Percentiles rank a stretch among this genome's conserved stretches.
These are phyloP conservation scores for Neurospora sp. DNA, from an alignment of 2,329 filamentous ascomycete species.

Conservation along the genomic window DNA sequence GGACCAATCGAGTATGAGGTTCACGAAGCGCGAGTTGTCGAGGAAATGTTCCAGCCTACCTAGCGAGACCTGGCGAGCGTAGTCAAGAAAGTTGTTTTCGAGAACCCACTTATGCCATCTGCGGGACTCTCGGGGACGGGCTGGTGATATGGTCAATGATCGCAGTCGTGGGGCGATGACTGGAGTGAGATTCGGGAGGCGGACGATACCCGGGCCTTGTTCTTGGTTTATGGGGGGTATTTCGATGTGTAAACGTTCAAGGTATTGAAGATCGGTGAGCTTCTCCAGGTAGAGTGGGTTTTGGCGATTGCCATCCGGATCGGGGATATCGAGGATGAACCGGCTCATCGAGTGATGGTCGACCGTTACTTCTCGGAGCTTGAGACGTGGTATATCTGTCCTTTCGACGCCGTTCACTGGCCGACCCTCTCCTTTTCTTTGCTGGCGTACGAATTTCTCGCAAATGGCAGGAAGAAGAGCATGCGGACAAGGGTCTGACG, in stretches of 20 bases:
- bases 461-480: not conserved
- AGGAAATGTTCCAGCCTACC: not conserved
- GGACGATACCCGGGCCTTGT: not conserved
- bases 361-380: not conserved
- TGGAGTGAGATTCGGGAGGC: not conserved
- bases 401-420: not conserved
- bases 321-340: not conserved
- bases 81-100: not conserved
- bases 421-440: not conserved
- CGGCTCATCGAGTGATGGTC: not conserved
- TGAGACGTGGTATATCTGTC: not conserved
- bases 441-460: not conserved
- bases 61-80: not conserved
- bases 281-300: not conserved
- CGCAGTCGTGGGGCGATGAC: not conserved
- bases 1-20: not conserved
- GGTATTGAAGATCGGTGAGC: not conserved
- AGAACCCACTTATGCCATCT: not conserved
- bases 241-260: not conserved
- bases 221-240: not conserved
- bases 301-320: not conserved
- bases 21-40: not conserved
- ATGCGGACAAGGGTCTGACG: not conserved
- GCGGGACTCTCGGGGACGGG: not conserved
- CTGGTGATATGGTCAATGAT: not conserved